Conservation (phyloP, 805 yeast species). For the Kodamaea sagamina region DNA sequence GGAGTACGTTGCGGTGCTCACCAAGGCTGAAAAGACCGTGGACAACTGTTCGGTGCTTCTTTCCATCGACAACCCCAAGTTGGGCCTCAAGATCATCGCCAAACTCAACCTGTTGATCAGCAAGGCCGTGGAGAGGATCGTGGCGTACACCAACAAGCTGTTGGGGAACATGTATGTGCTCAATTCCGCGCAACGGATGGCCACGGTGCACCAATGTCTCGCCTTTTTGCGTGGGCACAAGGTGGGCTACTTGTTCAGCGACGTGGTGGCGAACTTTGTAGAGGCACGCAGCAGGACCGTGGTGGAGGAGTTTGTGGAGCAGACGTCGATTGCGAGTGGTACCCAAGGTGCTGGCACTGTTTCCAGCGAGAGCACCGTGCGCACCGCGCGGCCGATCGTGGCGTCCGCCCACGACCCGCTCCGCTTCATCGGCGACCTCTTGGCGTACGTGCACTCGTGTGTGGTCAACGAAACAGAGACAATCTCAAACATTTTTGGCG, state of each 20-base stretch:
- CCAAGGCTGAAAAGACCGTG: constrained; percentile 64
- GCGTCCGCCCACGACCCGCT: constrained; percentile 77
- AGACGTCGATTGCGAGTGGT: constrained; percentile 21
- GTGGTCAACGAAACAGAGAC: constrained; percentile 87
- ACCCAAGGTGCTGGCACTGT: constrained; percentile 35
- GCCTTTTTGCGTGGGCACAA: constrained; percentile 33
- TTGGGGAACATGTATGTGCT: constrained; percentile 33
- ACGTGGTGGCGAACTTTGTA: constrained; percentile 61
- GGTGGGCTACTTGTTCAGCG: constrained; percentile 50
- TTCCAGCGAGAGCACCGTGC: constrained; percentile 13
- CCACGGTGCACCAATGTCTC: constrained; percentile 34
- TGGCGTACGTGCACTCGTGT: constrained; percentile 84
- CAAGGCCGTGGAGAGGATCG: constrained; percentile 33
- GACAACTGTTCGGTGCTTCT: constrained; percentile 69
- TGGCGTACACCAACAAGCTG: constrained; percentile 33
- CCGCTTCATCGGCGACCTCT: constrained; percentile 79
- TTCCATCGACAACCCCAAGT: constrained; percentile 63
- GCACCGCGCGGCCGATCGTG: constrained; percentile 49
- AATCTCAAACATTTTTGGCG: constrained; percentile 57
- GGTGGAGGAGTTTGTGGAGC: constrained; percentile 66
- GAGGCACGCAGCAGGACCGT: constrained; percentile 67
- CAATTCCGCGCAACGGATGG: constrained; percentile 26
- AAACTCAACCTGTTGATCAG: constrained; percentile 55
- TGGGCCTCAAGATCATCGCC: constrained; percentile 66
- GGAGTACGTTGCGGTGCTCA: constrained; percentile 61